Conservation (phyloP, 2,329 filamentous ascomycete genomes). For the Alternaria hordeiaustralica region DNA sequence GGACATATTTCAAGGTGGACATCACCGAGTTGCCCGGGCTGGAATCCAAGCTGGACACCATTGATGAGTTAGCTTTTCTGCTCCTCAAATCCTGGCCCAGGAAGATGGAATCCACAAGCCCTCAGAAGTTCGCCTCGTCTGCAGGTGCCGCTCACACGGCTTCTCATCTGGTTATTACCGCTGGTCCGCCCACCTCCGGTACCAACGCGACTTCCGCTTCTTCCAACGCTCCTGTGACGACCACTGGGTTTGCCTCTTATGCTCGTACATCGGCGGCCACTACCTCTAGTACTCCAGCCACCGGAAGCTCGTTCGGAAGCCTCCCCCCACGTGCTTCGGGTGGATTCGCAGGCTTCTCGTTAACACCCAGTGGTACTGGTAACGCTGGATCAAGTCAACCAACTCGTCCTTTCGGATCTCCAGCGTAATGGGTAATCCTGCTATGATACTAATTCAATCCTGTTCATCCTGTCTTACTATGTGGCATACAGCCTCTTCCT, state of each 20-base stretch:
- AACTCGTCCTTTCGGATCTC: neutral
- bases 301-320: neutral
- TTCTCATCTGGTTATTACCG: neutral
- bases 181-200: neutral
- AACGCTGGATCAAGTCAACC: neutral
- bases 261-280: neutral
- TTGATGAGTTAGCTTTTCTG: slow-evolving; percentile 19
- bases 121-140: neutral
- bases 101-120: slow-evolving; percentile 3
- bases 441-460: neutral
- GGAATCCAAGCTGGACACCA: slow-evolving; percentile 16
- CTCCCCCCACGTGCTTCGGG: neutral
- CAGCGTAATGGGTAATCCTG: neutral
- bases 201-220: neutral
- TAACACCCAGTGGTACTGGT: neutral
- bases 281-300: neutral
- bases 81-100: slow-evolving; percentile 20
- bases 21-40: slow-evolving; percentile 9
- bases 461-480: neutral
- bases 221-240: neutral
- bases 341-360: neutral
- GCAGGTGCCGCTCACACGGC: neutral
- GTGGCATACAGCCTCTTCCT: neutral
- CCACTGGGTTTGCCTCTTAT: neutral
- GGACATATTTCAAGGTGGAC: slow-evolving; percentile 24